Conservation (phyloP, 148 eudicot species). For the Rhododendron mucronatum region DNA sequence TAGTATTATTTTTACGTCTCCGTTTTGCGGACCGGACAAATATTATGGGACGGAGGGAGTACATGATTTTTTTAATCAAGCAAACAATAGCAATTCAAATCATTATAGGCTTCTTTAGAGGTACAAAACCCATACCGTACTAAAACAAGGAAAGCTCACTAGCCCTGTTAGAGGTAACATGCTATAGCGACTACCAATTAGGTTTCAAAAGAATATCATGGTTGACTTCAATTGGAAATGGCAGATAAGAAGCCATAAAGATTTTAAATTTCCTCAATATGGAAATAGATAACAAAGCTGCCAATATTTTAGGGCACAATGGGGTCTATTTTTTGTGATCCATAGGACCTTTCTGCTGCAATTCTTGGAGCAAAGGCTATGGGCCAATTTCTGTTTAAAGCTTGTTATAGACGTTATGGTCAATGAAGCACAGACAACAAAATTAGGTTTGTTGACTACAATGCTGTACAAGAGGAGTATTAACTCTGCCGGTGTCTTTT, state of each 20-base stretch:
- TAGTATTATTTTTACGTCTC: no score
- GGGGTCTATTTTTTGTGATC: neutral
- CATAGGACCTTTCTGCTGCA: neutral
- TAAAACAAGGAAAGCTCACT: neutral
- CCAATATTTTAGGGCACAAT: neutral
- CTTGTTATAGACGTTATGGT: neutral
- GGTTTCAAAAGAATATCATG: neutral
- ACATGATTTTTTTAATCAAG: neutral
- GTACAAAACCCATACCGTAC: neutral
- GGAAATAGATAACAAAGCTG: neutral
- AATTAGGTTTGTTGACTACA: neutral
- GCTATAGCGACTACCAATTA: neutral
- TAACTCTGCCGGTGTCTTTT: neutral
- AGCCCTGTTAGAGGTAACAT: no score
- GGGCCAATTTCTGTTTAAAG: neutral
- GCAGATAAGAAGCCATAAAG: no score
- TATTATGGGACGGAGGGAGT: no score
- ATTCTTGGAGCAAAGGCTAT: neutral
- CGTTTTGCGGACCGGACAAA: no score
- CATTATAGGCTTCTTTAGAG: neutral
- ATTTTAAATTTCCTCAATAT: neutral
- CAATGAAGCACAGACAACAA: neutral
- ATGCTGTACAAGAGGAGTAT: neutral
- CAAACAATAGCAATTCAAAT: neutral
- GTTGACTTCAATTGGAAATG: neutral